These are phyloP conservation scores for Neocatenulostroma microsporum DNA, from an alignment of 2,329 filamentous ascomycete genomes.

Conservation along the genomic window DNA sequence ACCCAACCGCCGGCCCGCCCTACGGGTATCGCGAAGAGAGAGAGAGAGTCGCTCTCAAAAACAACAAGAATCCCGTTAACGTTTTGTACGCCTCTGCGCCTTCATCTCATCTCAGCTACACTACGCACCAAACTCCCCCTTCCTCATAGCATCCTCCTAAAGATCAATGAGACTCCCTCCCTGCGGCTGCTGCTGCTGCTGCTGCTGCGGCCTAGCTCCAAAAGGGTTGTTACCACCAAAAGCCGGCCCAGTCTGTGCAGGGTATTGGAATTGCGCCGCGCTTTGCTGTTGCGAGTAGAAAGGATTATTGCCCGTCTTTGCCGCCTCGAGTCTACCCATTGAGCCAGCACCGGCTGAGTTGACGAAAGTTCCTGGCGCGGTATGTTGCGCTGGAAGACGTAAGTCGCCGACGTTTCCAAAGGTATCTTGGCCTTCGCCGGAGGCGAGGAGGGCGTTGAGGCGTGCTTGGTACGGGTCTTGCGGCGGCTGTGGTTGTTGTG, in stretches of 20 bases:
- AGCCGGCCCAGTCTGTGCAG: conserved; percentile 46
- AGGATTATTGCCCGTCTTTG: conserved; percentile 73
- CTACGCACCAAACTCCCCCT: background rate
- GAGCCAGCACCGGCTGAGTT: conserved; percentile 81
- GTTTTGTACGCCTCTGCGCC: too few relatives aligned
- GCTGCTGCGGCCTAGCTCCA: conserved; percentile 41
- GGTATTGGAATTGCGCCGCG: conserved; percentile 37
- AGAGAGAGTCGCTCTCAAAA: too few relatives aligned
- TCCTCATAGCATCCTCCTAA: conserved; percentile 25
- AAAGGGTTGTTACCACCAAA: conserved; percentile 49
- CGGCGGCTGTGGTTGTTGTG: conserved; percentile 18
- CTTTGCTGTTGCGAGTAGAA: conserved; percentile 61
- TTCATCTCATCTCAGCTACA: too few relatives aligned
- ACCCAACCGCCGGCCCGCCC: too few relatives aligned
- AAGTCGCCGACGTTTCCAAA: conserved; percentile 96
- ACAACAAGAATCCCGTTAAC: too few relatives aligned
- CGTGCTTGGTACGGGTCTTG: conserved; percentile 57
- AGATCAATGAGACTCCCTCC: conserved; percentile 52
- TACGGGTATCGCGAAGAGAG: too few relatives aligned
- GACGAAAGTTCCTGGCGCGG: conserved; percentile 89
- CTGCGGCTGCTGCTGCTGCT: conserved; percentile 35
- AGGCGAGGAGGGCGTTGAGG: conserved; percentile 78
- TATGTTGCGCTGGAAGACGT: conserved; percentile 93
- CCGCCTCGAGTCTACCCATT: conserved; percentile 59
- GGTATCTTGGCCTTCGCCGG: conserved; percentile 89